Conservation (phyloP, 1,284 basidiomycete species). For the Pseudozyma sp. region DNA sequence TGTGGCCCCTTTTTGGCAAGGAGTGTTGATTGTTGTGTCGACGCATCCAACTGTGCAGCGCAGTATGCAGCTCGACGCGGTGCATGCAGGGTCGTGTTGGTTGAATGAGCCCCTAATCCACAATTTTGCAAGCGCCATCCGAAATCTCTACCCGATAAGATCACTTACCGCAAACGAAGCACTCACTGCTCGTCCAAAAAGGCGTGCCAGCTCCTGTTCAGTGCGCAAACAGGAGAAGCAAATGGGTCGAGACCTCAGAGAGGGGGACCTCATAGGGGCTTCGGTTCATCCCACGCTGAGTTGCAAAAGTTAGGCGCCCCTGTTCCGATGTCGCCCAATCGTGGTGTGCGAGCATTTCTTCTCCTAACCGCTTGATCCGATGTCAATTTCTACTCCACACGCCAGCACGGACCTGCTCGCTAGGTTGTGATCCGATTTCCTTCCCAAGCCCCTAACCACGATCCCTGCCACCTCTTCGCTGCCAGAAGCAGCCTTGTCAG, state of each 20-base stretch:
- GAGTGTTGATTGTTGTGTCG: constrained; percentile 4
- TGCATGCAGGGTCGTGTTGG: constrained; percentile 46
- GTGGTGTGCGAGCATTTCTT: background rate
- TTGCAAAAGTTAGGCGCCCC: background rate
- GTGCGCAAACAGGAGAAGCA: too few species aligned
- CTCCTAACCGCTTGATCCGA: background rate
- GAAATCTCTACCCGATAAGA: background rate
- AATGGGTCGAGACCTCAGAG: too few species aligned
- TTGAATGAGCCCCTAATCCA: constrained; percentile 30
- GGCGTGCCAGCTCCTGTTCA: too few species aligned
- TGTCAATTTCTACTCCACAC: background rate
- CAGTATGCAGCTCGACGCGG: background rate
- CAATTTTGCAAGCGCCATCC: constrained; percentile 13
- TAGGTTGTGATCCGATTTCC: background rate
- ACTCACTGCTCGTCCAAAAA: too few species aligned
- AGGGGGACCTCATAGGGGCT: too few species aligned
- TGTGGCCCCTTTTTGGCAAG: constrained; percentile 11
- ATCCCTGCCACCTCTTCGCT: background rate
- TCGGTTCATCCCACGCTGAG: too few species aligned
- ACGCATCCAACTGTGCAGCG: too few species aligned
- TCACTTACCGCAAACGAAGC: too few species aligned
- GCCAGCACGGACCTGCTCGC: constrained; percentile 4
- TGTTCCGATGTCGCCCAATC: too few species aligned
- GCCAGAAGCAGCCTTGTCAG: too few species aligned
- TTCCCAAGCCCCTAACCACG: constrained; percentile 1